Evolutionary conservation across 1,139 yeast species (phyloP).

Genomic region (Chernovozyma aurita): DNA sequence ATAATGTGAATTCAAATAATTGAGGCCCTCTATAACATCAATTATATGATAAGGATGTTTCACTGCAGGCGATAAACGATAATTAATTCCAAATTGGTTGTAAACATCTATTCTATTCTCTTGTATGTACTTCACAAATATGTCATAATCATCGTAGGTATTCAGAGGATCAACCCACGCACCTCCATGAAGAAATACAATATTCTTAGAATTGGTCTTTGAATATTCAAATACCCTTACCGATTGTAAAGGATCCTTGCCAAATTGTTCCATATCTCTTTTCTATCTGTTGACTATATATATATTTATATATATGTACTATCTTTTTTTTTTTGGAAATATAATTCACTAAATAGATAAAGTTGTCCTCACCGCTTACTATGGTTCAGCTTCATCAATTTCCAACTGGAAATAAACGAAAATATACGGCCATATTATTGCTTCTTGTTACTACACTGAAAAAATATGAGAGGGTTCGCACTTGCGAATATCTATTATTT

Average conservation of each 20-base stretch:
- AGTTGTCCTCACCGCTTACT: too few relatives aligned
- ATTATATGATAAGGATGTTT: slow-evolving; percentile 60
- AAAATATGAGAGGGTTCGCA: too few relatives aligned
- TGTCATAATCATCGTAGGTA: slow-evolving; percentile 52
- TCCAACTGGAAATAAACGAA: too few relatives aligned
- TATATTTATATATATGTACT: too few relatives aligned
- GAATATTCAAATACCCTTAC: slow-evolving; percentile 18
- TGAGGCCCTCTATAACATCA: slow-evolving; percentile 51
- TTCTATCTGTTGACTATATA: not conserved
- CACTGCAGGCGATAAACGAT: slow-evolving; percentile 61
- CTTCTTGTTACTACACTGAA: too few relatives aligned
- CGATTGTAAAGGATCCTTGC: slow-evolving; percentile 20
- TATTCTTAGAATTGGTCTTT: slow-evolving; percentile 12
- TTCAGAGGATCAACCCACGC: slow-evolving; percentile 78
- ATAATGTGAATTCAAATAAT: slow-evolving; percentile 18
- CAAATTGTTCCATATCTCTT: slow-evolving; percentile 13
- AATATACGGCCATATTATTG: too few relatives aligned
- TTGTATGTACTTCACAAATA: slow-evolving; percentile 22
- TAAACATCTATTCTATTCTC: slow-evolving; percentile 4
- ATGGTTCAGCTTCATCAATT: too few relatives aligned
- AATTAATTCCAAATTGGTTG: slow-evolving; percentile 51
- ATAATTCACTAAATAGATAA: too few relatives aligned
- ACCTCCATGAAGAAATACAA: slow-evolving; percentile 77
- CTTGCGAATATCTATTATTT: too few relatives aligned
- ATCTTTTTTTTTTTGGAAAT: too few relatives aligned